A percentile compares a stretch with the other conserved stretches of the same genome.
Evolutionary conservation across 257 asterid genomes (phyloP).

Genomic region (Anisodus tanguticus): DNA sequence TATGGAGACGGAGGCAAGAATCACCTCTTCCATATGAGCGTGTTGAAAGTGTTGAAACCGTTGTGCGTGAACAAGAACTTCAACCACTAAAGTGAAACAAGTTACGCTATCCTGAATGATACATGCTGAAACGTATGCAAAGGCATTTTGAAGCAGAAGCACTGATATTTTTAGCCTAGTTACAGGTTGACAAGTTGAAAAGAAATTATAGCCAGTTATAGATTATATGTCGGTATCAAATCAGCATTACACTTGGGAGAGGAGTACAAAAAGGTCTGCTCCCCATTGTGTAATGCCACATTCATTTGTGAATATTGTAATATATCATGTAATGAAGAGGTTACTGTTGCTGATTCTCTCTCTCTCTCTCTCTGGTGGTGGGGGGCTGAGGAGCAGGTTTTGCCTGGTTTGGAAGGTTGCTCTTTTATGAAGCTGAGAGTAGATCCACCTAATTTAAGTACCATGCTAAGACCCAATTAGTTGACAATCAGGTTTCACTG

Average conservation of each 20-base stretch:
- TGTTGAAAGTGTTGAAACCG: slow-evolving; percentile 62
- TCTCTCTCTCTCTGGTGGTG: background rate
- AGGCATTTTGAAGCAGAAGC: slow-evolving; percentile 15
- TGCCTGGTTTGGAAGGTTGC: background rate
- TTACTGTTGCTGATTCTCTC: background rate
- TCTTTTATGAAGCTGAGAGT: background rate
- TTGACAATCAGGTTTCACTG: background rate
- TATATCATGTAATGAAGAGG: slow-evolving; percentile 23
- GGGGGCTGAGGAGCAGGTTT: background rate
- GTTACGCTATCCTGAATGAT: background rate
- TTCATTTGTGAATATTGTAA: slow-evolving; percentile 30
- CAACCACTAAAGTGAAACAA: slow-evolving; percentile 61
- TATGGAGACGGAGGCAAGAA: slow-evolving; percentile 59
- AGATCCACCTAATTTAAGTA: background rate
- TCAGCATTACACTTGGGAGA: background rate
- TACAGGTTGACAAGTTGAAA: slow-evolving; percentile 18
- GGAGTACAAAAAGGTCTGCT: slow-evolving; percentile 5
- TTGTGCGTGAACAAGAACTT: slow-evolving; percentile 77
- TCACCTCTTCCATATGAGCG: slow-evolving; percentile 67
- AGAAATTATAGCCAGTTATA: slow-evolving; percentile 9
- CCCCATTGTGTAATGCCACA: slow-evolving; percentile 15
- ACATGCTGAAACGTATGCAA: background rate
- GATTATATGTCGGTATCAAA: slow-evolving; percentile 1
- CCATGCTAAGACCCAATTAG: background rate
- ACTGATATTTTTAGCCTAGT: slow-evolving; percentile 21